Conservation (phyloP, 139 green algal genomes). For the Edaphochlamys debaryana region DNA sequence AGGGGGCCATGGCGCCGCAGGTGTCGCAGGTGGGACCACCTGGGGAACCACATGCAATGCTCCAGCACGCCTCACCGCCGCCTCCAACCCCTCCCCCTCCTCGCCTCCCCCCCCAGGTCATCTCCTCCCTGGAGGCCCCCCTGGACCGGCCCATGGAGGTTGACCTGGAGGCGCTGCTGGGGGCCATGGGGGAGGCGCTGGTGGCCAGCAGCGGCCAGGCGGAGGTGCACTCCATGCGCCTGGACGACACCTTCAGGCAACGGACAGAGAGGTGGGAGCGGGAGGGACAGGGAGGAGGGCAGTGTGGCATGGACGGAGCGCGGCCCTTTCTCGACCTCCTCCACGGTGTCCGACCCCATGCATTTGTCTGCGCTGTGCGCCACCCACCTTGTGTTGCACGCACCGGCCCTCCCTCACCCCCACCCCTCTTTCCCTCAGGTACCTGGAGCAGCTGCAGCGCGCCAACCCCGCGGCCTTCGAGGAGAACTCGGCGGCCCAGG, state of each 20-base stretch:
- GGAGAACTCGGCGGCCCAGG: conserved; percentile 23
- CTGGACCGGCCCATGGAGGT: conserved; percentile 15
- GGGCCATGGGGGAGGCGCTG: background rate
- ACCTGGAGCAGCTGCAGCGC: conserved; percentile 8
- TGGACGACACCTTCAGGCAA: conserved; percentile 15
- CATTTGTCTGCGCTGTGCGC: no score
- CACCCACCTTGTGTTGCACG: no score
- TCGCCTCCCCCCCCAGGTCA: background rate
- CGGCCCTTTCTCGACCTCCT: no score
- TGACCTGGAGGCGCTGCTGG: conserved; percentile 26
- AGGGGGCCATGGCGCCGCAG: no score
- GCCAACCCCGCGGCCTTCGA: conserved; percentile 32
- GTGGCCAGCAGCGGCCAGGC: background rate
- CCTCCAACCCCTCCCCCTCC: background rate
- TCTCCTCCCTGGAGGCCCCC: conserved; percentile 22
- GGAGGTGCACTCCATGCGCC: background rate
- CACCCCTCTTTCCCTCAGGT: no score
- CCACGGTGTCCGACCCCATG: no score
- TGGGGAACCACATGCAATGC: no score
- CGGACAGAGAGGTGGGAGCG: conserved; percentile 13
- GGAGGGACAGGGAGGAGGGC: background rate
- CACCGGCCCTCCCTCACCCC: no score
- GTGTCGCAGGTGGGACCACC: no score
- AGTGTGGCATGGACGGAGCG: no score
- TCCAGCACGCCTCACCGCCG: no score